Base-by-base conservation (phyloP, 2,329 filamentous ascomycete species). In the Pseudogymnoascus sp. region DNA sequence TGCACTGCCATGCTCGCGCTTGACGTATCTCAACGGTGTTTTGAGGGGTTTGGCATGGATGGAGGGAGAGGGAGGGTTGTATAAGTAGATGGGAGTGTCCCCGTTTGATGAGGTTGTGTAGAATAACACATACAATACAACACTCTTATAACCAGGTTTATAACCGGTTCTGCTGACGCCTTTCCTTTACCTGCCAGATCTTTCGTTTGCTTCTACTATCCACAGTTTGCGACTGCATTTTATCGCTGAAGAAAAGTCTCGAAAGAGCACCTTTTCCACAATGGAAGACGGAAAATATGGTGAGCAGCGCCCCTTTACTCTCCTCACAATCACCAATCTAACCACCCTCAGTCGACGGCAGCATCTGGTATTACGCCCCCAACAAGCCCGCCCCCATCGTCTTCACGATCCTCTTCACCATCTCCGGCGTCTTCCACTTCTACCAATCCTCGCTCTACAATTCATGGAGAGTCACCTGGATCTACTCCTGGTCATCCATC, bases 371-470 rank as follows among this genome's bases (percentile, higher is more conserved):
- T 67, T 85, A 85, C 65, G 78, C 77, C 11, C 83, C 83, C 0
- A 83, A 81, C 70, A 82, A 82, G 69, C 75, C 67, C 4, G 81
- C 81, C 0, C 81, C 83, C 0, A 76, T 84, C 19, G 67, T 83
- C 53, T 86, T 84, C 69, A 75, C 79, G 3, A 67, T 80, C 14
- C 67, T 80, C 0, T 82, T 81, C 64, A 71, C 73, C 4, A 66
- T 78, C 35, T 82, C 81, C 0, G 78, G 76, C 4, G 44, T 71
- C n/a, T 66, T 75, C 2, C 82, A 86, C 68, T 70, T 77, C n/a
- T 85, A 78, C 72, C 83, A 85, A 69, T 83, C 79, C 68, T 74
- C 76, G 50, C 80, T 75, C 62, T 83, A 85, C 69, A 82, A 81
- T 66, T 82, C 78, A 67, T 86, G 82, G 80, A 78, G 77, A 61